These are phyloP conservation scores for Podaxis sp. DNA, from an alignment of 768 basidiomycete genomes.

Conservation along the genomic window DNA sequence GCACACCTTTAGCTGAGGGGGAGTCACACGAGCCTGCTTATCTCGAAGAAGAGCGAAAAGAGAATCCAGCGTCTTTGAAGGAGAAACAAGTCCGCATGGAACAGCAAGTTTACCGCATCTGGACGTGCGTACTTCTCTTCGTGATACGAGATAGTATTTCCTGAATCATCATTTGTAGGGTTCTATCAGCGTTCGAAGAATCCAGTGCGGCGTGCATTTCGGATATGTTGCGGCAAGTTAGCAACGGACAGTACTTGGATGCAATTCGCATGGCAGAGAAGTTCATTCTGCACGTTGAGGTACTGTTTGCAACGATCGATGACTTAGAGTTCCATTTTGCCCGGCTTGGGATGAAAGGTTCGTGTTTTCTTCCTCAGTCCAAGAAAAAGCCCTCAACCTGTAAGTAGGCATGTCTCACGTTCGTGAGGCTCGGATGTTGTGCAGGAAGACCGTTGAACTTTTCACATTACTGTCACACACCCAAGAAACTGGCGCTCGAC, in stretches of 20 bases:
- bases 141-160: conserved; percentile 5
- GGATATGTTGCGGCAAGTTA: conserved; percentile 97
- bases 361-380: conserved; percentile 22
- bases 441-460: conserved; percentile 97
- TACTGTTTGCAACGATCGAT: conserved; percentile 95
- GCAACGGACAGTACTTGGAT: conserved; percentile 93
- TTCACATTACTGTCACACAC: conserved; percentile 96
- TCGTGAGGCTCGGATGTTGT: conserved; percentile 96
- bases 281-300: conserved; percentile 98
- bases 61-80: conserved; percentile 77
- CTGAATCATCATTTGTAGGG: conserved; percentile 41
- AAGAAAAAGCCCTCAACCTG: not conserved
- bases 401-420: conserved; percentile 92
- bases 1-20: conserved; percentile 53
- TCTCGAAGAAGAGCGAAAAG: conserved; percentile 75
- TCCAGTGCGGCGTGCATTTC: conserved; percentile 99
- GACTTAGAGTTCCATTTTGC: conserved; percentile 91
- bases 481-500: conserved; percentile 85
- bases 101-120: conserved; percentile 96
- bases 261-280: conserved; percentile 98
- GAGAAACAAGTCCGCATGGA: conserved; percentile 95
- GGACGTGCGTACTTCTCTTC: conserved; percentile 75
- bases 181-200: conserved; percentile 97
- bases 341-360: conserved; percentile 81
- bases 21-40: conserved; percentile 54